A percentile compares a stretch with the other conserved stretches of the same genome.
Evolutionary conservation across 768 basidiomycete species (phyloP).

Genomic region (Russula emetica): DNA sequence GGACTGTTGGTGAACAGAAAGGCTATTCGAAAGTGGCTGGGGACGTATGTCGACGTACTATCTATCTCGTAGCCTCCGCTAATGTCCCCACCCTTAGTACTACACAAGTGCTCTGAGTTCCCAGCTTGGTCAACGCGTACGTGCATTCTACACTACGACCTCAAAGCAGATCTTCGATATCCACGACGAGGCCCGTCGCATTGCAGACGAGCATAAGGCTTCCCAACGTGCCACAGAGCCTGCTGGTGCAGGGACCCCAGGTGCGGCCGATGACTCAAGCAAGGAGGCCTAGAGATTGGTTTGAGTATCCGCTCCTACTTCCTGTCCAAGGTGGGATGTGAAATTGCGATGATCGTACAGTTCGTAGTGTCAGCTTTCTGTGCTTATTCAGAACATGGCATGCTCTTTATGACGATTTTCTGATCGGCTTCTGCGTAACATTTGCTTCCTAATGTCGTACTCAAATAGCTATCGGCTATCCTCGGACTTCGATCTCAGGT

Average conservation of each 20-base stretch:
- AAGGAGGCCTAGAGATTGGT: background rate
- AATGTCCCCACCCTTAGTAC: conserved; percentile 46
- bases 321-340: background rate
- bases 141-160: conserved; percentile 79
- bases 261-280: background rate
- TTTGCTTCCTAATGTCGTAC: no score
- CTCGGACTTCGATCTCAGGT: background rate
- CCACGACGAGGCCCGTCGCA: conserved; percentile 87
- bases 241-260: background rate
- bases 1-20: conserved; percentile 75
- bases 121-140: conserved; percentile 71
- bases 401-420: background rate
- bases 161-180: conserved; percentile 88
- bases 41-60: conserved; percentile 45
- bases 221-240: background rate
- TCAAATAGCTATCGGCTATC: no score
- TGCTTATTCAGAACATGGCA: background rate
- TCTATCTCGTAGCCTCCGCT: background rate
- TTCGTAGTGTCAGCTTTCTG: background rate
- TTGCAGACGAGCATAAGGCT: conserved; percentile 58
- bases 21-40: conserved; percentile 65
- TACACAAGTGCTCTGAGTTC: conserved; percentile 74
- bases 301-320: background rate
- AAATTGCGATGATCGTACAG: background rate
- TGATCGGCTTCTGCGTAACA: background rate